Evolutionary conservation across 176 grass and related monocot species (phyloP).

Genomic region (Calamus simplicifolius): DNA sequence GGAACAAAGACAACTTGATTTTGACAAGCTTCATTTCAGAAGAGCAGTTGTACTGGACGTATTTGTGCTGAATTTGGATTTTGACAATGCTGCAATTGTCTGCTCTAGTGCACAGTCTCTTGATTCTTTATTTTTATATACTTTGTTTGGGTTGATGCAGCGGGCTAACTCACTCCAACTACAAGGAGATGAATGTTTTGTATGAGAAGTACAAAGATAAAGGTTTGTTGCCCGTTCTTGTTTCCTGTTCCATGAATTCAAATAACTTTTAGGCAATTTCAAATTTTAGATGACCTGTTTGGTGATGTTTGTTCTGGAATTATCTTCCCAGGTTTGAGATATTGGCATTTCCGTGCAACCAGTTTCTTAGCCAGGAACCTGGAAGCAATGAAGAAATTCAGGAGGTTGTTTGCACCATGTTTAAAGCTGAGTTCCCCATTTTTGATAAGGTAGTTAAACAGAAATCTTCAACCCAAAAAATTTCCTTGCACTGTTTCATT

Average conservation of each 20-base stretch:
- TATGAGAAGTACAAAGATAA: slow-evolving; percentile 18
- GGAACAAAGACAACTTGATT: no score
- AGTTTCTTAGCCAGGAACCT: slow-evolving; percentile 14
- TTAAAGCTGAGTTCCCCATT: slow-evolving; percentile 19
- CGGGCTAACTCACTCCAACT: slow-evolving; percentile 18
- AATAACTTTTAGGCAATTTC: no score
- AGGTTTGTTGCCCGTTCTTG: not conserved
- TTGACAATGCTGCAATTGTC: no score
- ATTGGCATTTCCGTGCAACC: slow-evolving; percentile 20
- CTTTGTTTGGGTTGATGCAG: not conserved
- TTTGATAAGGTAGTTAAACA: slow-evolving; percentile 14
- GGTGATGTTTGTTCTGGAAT: no score
- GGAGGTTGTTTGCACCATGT: not conserved
- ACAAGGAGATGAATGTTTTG: slow-evolving; percentile 16
- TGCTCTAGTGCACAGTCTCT: no score
- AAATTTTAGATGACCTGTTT: no score
- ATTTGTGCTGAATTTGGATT: no score
- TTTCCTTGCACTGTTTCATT: no score
- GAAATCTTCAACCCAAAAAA: no score
- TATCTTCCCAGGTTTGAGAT: slow-evolving; percentile 8
- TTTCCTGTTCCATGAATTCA: not conserved
- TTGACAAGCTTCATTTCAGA: no score
- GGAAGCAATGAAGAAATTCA: slow-evolving; percentile 16
- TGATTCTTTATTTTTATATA: no score
- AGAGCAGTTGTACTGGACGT: no score